Evolutionary conservation across 495 filamentous ascomycete species (phyloP).

Genomic region (Wilcoxina mikolae): DNA sequence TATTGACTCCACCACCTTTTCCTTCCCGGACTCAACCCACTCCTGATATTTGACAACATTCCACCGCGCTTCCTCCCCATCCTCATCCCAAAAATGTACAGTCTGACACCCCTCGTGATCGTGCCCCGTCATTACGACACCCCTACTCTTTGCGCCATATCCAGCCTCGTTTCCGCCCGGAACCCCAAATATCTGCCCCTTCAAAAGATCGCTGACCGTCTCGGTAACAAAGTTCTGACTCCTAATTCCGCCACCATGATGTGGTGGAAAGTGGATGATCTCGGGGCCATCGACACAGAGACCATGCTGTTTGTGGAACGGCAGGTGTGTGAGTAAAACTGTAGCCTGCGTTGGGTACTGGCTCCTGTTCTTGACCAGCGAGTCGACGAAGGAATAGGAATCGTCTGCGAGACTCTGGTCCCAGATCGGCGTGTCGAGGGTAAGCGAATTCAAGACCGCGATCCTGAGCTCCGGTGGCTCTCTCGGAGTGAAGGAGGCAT

Average conservation of each 20-base stretch:
- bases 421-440: slow-evolving; percentile 68
- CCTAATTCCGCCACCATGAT: slow-evolving; percentile 52
- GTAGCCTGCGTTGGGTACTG: slow-evolving; percentile 41
- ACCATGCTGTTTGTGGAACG: slow-evolving; percentile 67
- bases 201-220: slow-evolving; percentile 47
- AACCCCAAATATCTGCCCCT: slow-evolving; percentile 69
- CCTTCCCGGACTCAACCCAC: not conserved
- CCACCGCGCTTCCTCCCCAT: slow-evolving; percentile 11
- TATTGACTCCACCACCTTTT: slow-evolving; percentile 32
- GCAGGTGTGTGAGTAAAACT: slow-evolving; percentile 79
- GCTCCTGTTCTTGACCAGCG: slow-evolving; percentile 31
- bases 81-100: slow-evolving; percentile 57
- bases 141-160: slow-evolving; percentile 45
- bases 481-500: slow-evolving; percentile 20
- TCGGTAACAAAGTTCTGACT: slow-evolving; percentile 85
- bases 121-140: slow-evolving; percentile 76
- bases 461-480: slow-evolving; percentile 53
- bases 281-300: slow-evolving; percentile 72
- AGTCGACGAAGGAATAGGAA: slow-evolving; percentile 65
- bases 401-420: slow-evolving; percentile 48
- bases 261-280: slow-evolving; percentile 52
- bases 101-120: slow-evolving; percentile 90
- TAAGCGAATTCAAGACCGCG: slow-evolving; percentile 77
- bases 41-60: slow-evolving; percentile 3
- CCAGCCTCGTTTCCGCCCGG: slow-evolving; percentile 42